Base-by-base conservation (phyloP, 2,329 filamentous ascomycete genomes). In the Incumbomyces lentus region DNA sequence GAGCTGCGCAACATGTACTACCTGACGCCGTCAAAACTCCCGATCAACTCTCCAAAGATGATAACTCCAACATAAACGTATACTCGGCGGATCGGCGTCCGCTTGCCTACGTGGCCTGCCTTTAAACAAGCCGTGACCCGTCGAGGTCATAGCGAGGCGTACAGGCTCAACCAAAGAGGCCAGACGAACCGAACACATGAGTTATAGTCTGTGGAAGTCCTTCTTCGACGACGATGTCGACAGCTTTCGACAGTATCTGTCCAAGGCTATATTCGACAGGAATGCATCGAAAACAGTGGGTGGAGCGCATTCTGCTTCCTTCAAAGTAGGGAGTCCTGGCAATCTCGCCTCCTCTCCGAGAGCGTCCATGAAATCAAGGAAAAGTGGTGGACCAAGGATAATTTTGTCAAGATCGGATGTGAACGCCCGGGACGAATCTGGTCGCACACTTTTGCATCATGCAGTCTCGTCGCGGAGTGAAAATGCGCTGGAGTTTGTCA, bases 181-280 rank as follows among this genome's bases (percentile, higher is more conserved):
- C 49, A 42, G 47, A 48, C 43, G 41, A 49, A 60, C 57, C 58
- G 66, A 64, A 70, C 80, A 79, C 80, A 92, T 96, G 90, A 96
- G 86, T 82, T 84, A 88, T 73, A 79, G 84, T 78, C 81, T 98
- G 67, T 95, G 90, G 90, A 89, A 88, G 77, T 86, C 79, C 66
- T 96, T 90, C 67, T 84, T 93, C 74, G 84, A 95, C 80, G 86
- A 95, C 77, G 88, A 98, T 80, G 84, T 95, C 80, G 89, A 94
- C 66, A 81, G 73, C 64, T 96, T 98, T 77, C 84, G 85, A 71
- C 84, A 83, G 72, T 78, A 93, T 63, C 77, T 98, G 76, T 82
- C 82, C 62, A 79, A 79, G 65, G 75, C 82, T 68, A 73, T 75
- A 62, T 75, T 68, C 74, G 70, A 48, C 40, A 46, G 54, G 47